Base-by-base conservation (phyloP, 176 grass and related monocot species). In the Lolium multiflorum region DNA sequence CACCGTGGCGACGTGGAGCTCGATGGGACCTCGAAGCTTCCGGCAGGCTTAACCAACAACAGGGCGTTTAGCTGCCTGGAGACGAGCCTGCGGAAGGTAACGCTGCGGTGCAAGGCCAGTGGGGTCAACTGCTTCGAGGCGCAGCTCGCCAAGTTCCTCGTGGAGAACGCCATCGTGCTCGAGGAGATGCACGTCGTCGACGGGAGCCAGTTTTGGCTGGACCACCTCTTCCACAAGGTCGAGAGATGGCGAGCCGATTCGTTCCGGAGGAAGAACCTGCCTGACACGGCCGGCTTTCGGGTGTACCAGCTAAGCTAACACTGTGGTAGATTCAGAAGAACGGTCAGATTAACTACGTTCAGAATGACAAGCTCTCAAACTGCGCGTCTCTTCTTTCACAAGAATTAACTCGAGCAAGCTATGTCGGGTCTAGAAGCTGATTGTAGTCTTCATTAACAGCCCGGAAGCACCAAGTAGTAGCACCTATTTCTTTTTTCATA, bases 81-180 rank as follows among this genome's bases (percentile, higher is more conserved):
- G 74, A 55, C 16, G 25, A 76, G 48, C 25, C 25, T 76, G 14
- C 16, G 74, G 15, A 76, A 76, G 74, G 74, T 76, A 22, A 55
- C 49, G 4, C 12, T 76, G 11, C 7, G 18, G 25, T 76, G 9
- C 15, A 31, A 50, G 48, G 24, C 22, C 48, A 76, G 3, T 13
- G 47, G 54, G 22, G 14, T 54, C 1, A 52, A 76, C 47, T 54
- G 48, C 25, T 76, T 76, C 25, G 11, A 76, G 24, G 73, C 17
- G 14, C 73, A 76, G 73, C 73, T 76, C 48, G 48, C 73, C 73
- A 76, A 54, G 73, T 76, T 76, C 14, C 48, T 52, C 15, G 73
- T 31, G 24, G 73, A 54, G 48, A 76, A 54, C 24, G 22, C 48
- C 73, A 76, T 76, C 48, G 7, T 2, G 14, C 73, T 52, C 7